Percentiles rank a stretch among this genome's conserved stretches.
Evolutionary conservation across 306 rosid species (phyloP).

Genomic region (Ochetophila trinervis): DNA sequence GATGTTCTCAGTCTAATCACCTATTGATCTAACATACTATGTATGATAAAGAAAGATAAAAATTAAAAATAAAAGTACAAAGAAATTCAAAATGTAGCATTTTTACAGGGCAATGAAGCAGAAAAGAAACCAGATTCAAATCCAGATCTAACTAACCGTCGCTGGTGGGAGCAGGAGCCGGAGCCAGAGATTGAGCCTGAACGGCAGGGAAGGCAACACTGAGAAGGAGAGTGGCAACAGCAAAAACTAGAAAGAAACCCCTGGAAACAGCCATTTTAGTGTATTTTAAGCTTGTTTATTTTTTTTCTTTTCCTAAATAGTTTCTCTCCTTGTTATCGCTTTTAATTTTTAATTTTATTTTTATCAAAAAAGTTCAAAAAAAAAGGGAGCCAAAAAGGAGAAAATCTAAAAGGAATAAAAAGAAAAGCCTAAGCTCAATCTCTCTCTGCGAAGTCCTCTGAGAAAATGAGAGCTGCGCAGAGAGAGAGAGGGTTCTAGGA

Average conservation of each 20-base stretch:
- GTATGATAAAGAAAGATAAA: not conserved
- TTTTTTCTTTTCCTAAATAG: not conserved
- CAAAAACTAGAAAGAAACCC: slow-evolving; percentile 37
- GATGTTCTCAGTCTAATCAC: not conserved
- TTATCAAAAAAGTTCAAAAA: no score
- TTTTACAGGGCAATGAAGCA: no score
- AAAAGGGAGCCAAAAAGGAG: no score
- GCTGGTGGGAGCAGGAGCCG: slow-evolving; percentile 68
- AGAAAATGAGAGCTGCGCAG: slow-evolving; percentile 29
- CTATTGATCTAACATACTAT: not conserved
- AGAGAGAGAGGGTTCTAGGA: slow-evolving; percentile 12
- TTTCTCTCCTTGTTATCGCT: not conserved
- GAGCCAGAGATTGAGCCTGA: slow-evolving; percentile 44
- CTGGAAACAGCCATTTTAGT: slow-evolving; percentile 37
- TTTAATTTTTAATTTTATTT: no score
- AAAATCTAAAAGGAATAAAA: not conserved
- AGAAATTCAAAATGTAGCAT: no score
- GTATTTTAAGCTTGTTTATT: not conserved
- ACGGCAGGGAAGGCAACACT: slow-evolving; percentile 43
- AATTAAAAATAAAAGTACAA: no score
- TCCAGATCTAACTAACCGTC: slow-evolving; percentile 57
- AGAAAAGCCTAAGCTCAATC: slow-evolving; percentile 3
- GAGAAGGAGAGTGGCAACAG: slow-evolving; percentile 38
- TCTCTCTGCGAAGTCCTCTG: slow-evolving; percentile 41
- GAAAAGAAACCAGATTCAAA: not conserved